Evolutionary conservation across 2,329 filamentous ascomycete species (phyloP), one percentile per base, ranked within the genome.

Genomic region (Venturiaceae sp.): DNA sequence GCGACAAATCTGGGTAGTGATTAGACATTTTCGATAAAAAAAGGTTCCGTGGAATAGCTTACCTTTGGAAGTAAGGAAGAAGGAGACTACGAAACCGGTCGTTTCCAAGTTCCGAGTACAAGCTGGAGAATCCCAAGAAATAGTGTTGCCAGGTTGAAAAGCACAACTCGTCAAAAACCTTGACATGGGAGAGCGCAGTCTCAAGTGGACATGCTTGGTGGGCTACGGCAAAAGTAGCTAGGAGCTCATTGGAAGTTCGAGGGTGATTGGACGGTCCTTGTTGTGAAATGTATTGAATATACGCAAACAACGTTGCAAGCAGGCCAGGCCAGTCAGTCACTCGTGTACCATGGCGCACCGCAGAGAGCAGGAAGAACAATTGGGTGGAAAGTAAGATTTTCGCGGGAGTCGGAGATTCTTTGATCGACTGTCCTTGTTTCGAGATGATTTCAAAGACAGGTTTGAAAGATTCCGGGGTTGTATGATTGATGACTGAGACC

Each of bases 61-160:
- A 60, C 44, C 50, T 90, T 70, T 95, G 89, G 64, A 97, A 91
- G 59, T 88, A 85, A 37, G 84, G 86, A 7, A 92, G 77, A 33
- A 95, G 80, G n/a, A 96, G 76, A 62, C 83, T 85, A 57, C 84
- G 82, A 67, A 97, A 99, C 39, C 88, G 82, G 57, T 86, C 82
- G 1, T 80, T 69, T 50, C 91, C 85, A 36, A 95, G 77, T 57
- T 90, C 82, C 0, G 89, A 86, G 64, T 94, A 85, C 56, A 89
- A 85, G 14, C 86, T 86, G 71, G 90, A 96, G 71, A 97, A 96
- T 0, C 85, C 81, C 46, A 97, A 80, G 69, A 96, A 97, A 76
- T 85, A 86, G 55, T 73, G 73, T 66, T 86, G 82, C 65, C 92
- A 80, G 1, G 80, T 79, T 47, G 87, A 83, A 55, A 81, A 80